phyloP scores from a whole-genome alignment of 73 alveolate species.

The Paramecium biaurelia region DNA sequence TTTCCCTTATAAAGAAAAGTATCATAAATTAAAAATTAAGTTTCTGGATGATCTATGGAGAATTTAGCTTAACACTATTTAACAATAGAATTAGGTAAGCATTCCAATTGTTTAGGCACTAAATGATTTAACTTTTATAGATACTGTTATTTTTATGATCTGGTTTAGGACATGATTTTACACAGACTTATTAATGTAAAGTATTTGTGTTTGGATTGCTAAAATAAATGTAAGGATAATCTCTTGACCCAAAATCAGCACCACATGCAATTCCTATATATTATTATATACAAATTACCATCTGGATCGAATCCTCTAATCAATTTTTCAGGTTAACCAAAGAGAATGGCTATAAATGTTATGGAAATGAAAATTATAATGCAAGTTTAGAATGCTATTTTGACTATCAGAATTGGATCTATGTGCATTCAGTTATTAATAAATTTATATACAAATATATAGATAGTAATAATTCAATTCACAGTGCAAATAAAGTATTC shows the following conservation, averaged over 20 bases:
- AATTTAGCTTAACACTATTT: background rate
- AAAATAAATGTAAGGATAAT: conserved; percentile 56
- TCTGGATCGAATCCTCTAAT: conserved; percentile 17
- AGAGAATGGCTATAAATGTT: background rate
- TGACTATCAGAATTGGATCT: background rate
- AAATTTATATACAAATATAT: background rate
- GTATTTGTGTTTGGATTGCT: conserved; percentile 5
- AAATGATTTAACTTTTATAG: background rate
- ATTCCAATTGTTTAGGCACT: background rate
- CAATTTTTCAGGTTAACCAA: background rate
- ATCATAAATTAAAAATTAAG: background rate
- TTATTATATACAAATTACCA: background rate
- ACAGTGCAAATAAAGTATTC: background rate
- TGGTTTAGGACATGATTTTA: conserved; percentile 42
- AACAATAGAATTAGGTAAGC: background rate
- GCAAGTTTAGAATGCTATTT: background rate
- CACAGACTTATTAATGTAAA: conserved; percentile 43
- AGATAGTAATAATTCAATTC: background rate
- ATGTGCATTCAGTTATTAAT: background rate
- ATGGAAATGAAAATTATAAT: background rate
- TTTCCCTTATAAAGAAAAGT: conserved; percentile 3
- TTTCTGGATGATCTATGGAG: background rate
- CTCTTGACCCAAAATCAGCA: conserved; percentile 1
- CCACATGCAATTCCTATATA: conserved; percentile 47
- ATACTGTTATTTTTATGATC: background rate